phyloP scores from a whole-genome alignment of 2,329 filamentous ascomycete genomes.

The Nemania sp. region DNA sequence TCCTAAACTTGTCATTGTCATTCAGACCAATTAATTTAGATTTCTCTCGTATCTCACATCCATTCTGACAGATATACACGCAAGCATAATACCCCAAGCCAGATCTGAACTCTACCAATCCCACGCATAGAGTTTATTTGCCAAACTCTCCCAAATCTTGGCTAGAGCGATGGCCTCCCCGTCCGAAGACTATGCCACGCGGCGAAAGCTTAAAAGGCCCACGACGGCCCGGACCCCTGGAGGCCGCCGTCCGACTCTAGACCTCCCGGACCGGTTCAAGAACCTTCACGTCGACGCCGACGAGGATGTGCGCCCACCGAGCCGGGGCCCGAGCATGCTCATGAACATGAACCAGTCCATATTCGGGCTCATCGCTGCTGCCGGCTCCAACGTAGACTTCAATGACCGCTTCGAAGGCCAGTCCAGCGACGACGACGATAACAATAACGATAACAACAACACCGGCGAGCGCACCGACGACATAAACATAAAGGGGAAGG shows the following conservation, averaged over 20 bases:
- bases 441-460: conserved; percentile 38
- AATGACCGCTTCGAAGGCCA: conserved; percentile 77
- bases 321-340: conserved; percentile 53
- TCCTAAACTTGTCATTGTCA: too few species aligned
- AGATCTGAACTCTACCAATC: conserved; percentile 5
- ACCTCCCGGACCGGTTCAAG: conserved; percentile 58
- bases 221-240: too few species aligned
- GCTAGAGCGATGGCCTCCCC: conserved; percentile 33
- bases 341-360: conserved; percentile 92
- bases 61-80: conserved; percentile 6
- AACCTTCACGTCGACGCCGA: conserved; percentile 53
- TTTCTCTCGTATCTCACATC: too few species aligned
- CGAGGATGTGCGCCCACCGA: conserved; percentile 50
- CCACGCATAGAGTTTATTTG: background rate
- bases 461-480: background rate
- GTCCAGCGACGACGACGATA: conserved; percentile 78
- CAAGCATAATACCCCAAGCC: conserved; percentile 1
- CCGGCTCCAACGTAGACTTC: conserved; percentile 81
- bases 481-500: conserved; percentile 14
- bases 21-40: too few species aligned
- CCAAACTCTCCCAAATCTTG: background rate
- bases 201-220: conserved; percentile 45
- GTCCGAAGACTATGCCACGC: conserved; percentile 42
- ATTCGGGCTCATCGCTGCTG: conserved; percentile 88
- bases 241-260: conserved; percentile 46